Evolutionary conservation across 768 basidiomycete species (phyloP), one percentile per base, ranked within the genome.

Genomic region (Termitomyces sp.): DNA sequence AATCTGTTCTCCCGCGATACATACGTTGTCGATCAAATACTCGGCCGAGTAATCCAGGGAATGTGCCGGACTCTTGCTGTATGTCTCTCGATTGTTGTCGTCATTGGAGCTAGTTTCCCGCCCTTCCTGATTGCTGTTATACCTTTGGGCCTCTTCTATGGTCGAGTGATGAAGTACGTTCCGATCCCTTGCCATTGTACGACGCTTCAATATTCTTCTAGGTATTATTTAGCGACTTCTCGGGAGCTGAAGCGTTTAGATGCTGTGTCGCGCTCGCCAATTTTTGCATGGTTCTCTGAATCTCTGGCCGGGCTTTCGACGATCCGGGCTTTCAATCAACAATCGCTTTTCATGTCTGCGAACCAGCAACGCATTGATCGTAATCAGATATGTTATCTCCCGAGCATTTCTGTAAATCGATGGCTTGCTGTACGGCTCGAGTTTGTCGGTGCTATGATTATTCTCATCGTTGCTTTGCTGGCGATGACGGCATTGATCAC

Each of bases 1-100:
- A 98, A 97, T 70, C 70, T 97, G 28, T 98, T 98, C 72, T 92
- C 92, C 3, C 84, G 93, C 2, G 96, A 98, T 64, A 85, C 82
- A 16, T 92, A 90, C 65, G 87, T 89, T 29, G 82, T 96, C 18
- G 94, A 97, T 73, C 87, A 92, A 66, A 75, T 92, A 9, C 81
- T 97, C 22, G 85, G 84, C 5, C 79, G 88, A 31, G 88, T 92
- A 20, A 85, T 95, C 44, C 84, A 86, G 68, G 80, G 78, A 52
- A 72, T 92, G 54, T 79, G 84, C 66, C 80, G 90, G 33, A 95
- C 89, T 0, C 68, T 80, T 9, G 80, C 83, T 18, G 69, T 74
- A 9, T 84, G 83, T 36, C 71, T 79, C 7, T 85, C 82, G 34
- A 88, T 90, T 58, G 51, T 87, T 20, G 62, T 81, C 18, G 89